Base-by-base conservation (phyloP, 1,284 basidiomycete species). In the Puccinia triticina region DNA sequence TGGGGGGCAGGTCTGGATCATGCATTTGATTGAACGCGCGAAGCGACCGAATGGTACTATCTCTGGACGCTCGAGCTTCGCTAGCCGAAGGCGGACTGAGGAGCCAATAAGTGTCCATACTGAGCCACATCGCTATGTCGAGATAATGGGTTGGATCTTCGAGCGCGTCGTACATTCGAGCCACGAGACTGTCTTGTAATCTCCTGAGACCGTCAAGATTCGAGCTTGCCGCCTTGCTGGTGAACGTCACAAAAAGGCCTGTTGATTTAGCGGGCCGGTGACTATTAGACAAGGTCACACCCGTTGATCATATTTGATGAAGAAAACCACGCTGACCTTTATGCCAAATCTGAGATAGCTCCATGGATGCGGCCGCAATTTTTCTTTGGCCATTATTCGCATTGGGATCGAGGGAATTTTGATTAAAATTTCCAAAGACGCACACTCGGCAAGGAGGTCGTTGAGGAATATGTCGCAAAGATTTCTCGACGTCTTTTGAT, bases 161-260 rank as follows among this genome's bases (percentile, higher is more conserved):
- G 14, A 75, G 53, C 2, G 29, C 34, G 11, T 75, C 72, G 53
- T 75, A 75, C 55, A 37, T 50, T 14, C 72, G 72, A 18, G 29
- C n/a, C 2, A 55, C 53, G 1, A 75, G 72, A 23, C 26, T 34
- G 3, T 29, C 26, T 21, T 23, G 26, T n/a, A 75, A 50, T 34
- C 34, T 40, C 5, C 34, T 32, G 21, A 75, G 50, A 57, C 55
- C 72, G 0, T 29, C 55, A 12, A 59, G 11, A 57, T 57, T 57
- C 14, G 72, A 57, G 29, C 11, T 21, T 0, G 53, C 50, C 29
- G 72, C 72, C 34, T 59, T 53, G 18, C 72, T 75, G 2, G 72
- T 75, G 12, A 75, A 53, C 23, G 72, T 75, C 29, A 75, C 32
- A 57, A 75, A 75, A 18, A 75, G 57, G n/a, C 72, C 55, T 71